Base-by-base conservation (phyloP, 768 basidiomycete species). In the Tylopilus intermedius region DNA sequence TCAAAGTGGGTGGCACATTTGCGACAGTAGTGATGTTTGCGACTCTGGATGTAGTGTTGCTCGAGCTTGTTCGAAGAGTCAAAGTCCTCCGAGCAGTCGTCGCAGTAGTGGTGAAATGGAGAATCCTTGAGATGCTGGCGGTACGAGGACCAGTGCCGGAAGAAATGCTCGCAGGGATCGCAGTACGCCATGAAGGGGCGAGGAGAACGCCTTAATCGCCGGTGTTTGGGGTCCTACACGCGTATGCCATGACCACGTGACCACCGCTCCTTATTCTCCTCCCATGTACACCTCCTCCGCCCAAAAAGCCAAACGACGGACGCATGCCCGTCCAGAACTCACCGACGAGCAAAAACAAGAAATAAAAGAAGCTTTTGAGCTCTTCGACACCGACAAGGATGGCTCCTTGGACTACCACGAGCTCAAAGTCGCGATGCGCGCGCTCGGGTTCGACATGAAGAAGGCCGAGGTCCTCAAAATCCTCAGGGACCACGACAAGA, bases 301-400 rank as follows among this genome's bases (percentile, higher is more conserved):
- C 32, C 82, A 80, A 44, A 88, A 89, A 68, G 83, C 88, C 53
- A 87, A 88, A 57, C 74, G 88, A 58, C 79, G 85, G 57, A 77
- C 83, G 1, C 87, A 90, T 58, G 48, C 83, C 30, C 86, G 90
- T 33, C 90, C 90, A 58, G 90, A 93, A 56, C 82, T 93, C 48
- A 79, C 84, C 8, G 90, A 93, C 42, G 90, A 93, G 67, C 90
- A 92, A 63, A 90, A 90, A 62, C 90, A 93, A 62, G 96, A 99
- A 71, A 94, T 98, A 50, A 94, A 94, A 70, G 96, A 99, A 65
- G 96, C 96, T 0, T 99, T 99, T 64, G 95, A 98, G 71, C 84
- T 99, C 50, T 99, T 99, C 67, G 96, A 99, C 73, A 90, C 94
- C 42, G 96, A 99, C 79, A 96, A 97, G 76, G 96, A 99, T 65